phyloP scores from a whole-genome alignment of 805 yeast species.

The Saccharomycopsis malanga region DNA sequence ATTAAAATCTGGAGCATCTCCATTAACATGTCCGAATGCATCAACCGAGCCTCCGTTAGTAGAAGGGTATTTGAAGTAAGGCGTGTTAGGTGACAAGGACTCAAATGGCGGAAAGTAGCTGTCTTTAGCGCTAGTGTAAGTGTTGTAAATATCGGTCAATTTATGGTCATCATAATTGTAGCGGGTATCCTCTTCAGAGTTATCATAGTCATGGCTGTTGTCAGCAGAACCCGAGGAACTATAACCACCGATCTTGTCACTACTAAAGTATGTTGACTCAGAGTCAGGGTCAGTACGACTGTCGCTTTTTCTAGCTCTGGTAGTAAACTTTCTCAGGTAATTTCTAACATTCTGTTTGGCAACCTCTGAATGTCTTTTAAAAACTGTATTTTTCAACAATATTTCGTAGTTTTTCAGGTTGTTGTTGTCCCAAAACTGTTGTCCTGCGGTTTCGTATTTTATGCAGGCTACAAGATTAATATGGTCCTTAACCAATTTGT shows the following conservation, averaged over 20 bases:
- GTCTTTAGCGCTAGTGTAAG: slow-evolving; percentile 2
- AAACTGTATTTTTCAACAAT: slow-evolving; percentile 19
- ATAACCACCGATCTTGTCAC: too few species aligned
- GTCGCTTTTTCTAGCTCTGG: not conserved
- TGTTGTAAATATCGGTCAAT: not conserved
- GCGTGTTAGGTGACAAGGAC: slow-evolving; percentile 6
- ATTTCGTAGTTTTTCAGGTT: slow-evolving; percentile 49
- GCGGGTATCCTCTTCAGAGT: not conserved
- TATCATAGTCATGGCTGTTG: not conserved
- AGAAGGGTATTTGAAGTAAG: slow-evolving; percentile 5
- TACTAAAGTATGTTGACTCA: too few species aligned
- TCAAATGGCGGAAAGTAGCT: slow-evolving; percentile 19
- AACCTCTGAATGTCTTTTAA: too few species aligned
- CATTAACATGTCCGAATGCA: not conserved
- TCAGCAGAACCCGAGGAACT: not conserved
- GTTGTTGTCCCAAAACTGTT: slow-evolving; percentile 79
- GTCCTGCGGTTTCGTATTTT: slow-evolving; percentile 40
- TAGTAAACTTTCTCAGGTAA: not conserved
- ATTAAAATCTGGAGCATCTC: not conserved
- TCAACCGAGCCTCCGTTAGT: not conserved
- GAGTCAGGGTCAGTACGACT: not conserved
- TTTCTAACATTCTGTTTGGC: not conserved
- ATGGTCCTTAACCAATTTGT: slow-evolving; percentile 22
- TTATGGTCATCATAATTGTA: slow-evolving; percentile 4
- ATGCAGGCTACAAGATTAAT: slow-evolving; percentile 45